These are phyloP conservation scores for Solanum bulbocastanum DNA, from an alignment of 257 asterid species.

Conservation along the genomic window DNA sequence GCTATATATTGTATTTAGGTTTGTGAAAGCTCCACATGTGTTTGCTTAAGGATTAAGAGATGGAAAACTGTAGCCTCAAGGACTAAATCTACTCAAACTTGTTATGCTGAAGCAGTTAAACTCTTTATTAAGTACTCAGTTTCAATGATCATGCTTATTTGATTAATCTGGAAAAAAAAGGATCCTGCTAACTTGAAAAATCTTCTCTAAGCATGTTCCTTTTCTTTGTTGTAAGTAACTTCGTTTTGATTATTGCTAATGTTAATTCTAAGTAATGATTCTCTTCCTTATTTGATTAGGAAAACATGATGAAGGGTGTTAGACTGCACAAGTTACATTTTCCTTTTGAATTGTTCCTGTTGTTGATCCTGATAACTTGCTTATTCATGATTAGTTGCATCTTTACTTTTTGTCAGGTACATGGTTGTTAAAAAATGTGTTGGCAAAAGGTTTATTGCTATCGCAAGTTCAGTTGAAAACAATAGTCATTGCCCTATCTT, in stretches of 20 bases:
- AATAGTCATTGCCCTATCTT: constrained; percentile 33
- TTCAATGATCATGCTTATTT: neutral
- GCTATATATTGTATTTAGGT: neutral
- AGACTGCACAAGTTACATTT: neutral
- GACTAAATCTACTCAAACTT: neutral
- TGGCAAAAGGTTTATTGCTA: constrained; percentile 20
- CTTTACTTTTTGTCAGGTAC: constrained; percentile 35
- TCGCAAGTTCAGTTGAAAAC: constrained; percentile 22
- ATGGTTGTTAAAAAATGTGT: constrained; percentile 36
- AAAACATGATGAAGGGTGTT: neutral
- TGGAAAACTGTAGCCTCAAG: neutral
- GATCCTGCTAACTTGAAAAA: neutral
- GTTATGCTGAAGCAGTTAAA: neutral
- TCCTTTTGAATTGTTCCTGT: neutral
- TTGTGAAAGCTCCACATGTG: neutral
- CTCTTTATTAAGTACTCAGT: neutral
- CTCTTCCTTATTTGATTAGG: neutral
- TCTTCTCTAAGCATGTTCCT: neutral
- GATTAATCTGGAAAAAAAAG: neutral
- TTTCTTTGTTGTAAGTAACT: neutral
- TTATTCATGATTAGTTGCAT: neutral
- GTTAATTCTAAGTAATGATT: neutral
- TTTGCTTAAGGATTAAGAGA: neutral
- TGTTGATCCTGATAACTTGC: neutral
- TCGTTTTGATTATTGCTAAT: neutral